Percentiles rank a stretch among this genome's conserved stretches.
Conservation (phyloP, 352 stramenopile species). For the Lagenidium giganteum region DNA sequence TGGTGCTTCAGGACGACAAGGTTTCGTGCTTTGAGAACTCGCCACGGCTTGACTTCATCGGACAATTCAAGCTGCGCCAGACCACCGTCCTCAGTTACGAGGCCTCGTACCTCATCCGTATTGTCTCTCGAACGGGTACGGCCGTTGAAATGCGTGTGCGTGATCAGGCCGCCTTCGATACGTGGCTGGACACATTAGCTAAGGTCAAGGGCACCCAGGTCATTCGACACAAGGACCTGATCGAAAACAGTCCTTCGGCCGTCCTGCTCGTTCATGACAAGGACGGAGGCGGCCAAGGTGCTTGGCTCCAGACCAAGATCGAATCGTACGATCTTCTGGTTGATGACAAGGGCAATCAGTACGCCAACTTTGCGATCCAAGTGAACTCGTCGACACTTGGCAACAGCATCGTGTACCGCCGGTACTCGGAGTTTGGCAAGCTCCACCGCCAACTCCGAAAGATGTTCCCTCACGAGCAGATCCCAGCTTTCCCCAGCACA, state of each 20-base stretch:
- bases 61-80: slow-evolving; percentile 62
- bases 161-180: slow-evolving; percentile 70
- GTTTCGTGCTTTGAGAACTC: slow-evolving; percentile 81
- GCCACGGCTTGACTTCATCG: slow-evolving; percentile 63
- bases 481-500: slow-evolving; percentile 60
- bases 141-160: slow-evolving; percentile 78
- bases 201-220: slow-evolving; percentile 51
- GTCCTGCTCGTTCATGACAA: slow-evolving; percentile 64
- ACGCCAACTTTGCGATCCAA: slow-evolving; percentile 76
- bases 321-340: slow-evolving; percentile 62
- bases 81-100: slow-evolving; percentile 71
- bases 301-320: slow-evolving; percentile 80
- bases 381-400: slow-evolving; percentile 58
- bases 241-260: slow-evolving; percentile 76
- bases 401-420: slow-evolving; percentile 67
- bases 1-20: slow-evolving; percentile 73
- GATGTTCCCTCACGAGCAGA: slow-evolving; percentile 74
- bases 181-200: slow-evolving; percentile 62
- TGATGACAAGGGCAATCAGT: slow-evolving; percentile 70
- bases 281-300: slow-evolving; percentile 20
- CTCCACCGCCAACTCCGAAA: slow-evolving; percentile 73
- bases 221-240: slow-evolving; percentile 63
- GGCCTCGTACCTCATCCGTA: slow-evolving; percentile 67
- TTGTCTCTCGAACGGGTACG: slow-evolving; percentile 60
- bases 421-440: slow-evolving; percentile 75